phyloP scores from a whole-genome alignment of 345 rosid species.

The Eucalyptus tenuipes region DNA sequence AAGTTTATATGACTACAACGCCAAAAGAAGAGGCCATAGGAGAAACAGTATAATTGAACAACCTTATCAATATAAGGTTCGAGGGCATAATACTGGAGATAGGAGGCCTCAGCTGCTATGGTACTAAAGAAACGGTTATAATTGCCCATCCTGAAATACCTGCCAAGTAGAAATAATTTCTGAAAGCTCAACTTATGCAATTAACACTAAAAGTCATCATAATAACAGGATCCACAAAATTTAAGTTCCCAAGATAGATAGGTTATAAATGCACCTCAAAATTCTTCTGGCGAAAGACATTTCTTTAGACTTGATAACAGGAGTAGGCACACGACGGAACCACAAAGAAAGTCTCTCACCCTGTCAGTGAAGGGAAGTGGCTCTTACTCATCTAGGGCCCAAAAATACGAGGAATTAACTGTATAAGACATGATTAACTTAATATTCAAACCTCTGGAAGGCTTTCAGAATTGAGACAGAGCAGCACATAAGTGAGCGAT shows the following conservation, averaged over 20 bases:
- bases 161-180: constrained; percentile 1
- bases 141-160: constrained; percentile 52
- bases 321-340: constrained; percentile 53
- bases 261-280: constrained; percentile 26
- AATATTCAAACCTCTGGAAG: constrained; percentile 39
- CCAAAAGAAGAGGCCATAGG: background rate
- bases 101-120: constrained; percentile 60
- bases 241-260: background rate
- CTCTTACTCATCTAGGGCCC: background rate
- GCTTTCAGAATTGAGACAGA: constrained; percentile 54
- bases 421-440: background rate
- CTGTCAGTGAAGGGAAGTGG: constrained; percentile 22
- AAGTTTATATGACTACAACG: background rate
- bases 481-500: constrained; percentile 74
- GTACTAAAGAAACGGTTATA: constrained; percentile 45
- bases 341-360: constrained; percentile 85
- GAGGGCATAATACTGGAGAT: constrained; percentile 65
- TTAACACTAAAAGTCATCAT: background rate
- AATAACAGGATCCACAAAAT: background rate
- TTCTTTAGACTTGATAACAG: constrained; percentile 50
- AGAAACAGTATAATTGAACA: background rate
- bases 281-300: constrained; percentile 64
- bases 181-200: background rate
- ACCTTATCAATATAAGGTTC: constrained; percentile 66
- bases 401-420: background rate